phyloP scores from a whole-genome alignment of 169 alveolate species.

The Eimeria sp. region DNA sequence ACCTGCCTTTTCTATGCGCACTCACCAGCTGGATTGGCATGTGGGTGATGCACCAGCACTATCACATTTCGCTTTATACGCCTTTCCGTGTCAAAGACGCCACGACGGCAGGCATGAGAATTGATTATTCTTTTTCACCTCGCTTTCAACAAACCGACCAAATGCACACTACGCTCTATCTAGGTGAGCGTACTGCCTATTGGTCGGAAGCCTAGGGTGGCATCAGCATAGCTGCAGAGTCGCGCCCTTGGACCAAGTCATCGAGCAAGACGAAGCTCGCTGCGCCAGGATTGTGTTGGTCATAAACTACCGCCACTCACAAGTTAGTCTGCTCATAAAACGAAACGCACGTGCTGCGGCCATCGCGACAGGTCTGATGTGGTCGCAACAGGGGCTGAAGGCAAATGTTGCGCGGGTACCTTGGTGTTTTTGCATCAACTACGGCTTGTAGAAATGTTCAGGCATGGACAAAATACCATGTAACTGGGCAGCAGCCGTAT shows the following conservation, averaged over 20 bases:
- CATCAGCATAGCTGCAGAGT: background rate
- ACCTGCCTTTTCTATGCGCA: background rate
- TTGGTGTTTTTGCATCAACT: background rate
- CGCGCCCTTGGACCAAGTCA: background rate
- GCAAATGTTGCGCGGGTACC: background rate
- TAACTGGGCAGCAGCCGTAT: background rate
- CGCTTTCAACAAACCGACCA: background rate
- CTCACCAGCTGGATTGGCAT: background rate
- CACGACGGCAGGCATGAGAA: background rate
- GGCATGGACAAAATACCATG: no score
- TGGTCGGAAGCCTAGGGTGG: background rate
- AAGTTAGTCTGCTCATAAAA: background rate
- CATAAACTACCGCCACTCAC: background rate
- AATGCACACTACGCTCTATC: background rate
- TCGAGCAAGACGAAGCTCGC: no score
- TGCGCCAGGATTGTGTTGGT: background rate
- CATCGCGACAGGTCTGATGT: background rate
- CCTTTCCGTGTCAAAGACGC: background rate
- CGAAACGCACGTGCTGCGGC: slow-evolving; percentile 1
- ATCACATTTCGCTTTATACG: background rate
- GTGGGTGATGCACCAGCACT: background rate
- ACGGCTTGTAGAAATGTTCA: background rate
- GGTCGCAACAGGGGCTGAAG: background rate
- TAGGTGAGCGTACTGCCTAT: background rate
- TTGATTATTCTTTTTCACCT: background rate